Percentiles rank a stretch among this genome's conserved stretches.
These are phyloP conservation scores for Nothomitra cinnamomea DNA, from an alignment of 2,329 filamentous ascomycete genomes.

Conservation along the genomic window DNA sequence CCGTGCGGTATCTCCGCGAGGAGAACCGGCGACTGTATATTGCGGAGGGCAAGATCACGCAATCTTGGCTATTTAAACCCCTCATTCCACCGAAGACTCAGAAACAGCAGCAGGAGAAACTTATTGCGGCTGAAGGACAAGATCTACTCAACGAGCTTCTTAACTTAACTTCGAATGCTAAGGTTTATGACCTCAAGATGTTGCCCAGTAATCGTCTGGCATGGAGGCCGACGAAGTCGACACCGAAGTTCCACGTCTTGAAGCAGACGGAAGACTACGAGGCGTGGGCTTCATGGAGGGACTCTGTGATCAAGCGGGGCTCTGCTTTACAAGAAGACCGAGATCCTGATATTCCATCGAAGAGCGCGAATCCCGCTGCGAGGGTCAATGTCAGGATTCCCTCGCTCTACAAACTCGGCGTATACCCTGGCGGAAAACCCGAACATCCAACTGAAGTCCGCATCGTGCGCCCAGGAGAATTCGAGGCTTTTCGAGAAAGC, in stretches of 20 bases:
- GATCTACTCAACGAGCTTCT: slow-evolving; percentile 49
- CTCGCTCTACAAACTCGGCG: background rate
- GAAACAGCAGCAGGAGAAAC: background rate
- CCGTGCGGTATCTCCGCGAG: slow-evolving; percentile 49
- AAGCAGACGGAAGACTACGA: slow-evolving; percentile 48
- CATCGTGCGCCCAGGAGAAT: background rate
- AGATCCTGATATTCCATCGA: background rate
- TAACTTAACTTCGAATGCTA: slow-evolving; percentile 38
- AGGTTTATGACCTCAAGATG: slow-evolving; percentile 40
- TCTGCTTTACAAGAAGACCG: background rate
- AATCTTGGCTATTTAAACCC: slow-evolving; percentile 11
- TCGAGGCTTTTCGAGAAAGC: background rate
- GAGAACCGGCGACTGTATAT: slow-evolving; percentile 47
- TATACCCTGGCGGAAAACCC: background rate
- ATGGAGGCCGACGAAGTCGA: slow-evolving; percentile 48
- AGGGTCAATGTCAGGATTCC: background rate
- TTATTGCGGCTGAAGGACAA: slow-evolving; percentile 31
- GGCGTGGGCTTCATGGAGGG: slow-evolving; percentile 22
- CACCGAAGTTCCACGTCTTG: slow-evolving; percentile 49
- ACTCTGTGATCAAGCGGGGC: slow-evolving; percentile 7
- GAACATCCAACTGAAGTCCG: background rate
- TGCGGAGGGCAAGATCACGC: slow-evolving; percentile 9
- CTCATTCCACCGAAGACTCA: background rate
- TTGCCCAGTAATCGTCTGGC: slow-evolving; percentile 42
- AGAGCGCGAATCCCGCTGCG: background rate